A percentile compares a stretch with the other conserved stretches of the same genome.
Evolutionary conservation across 2,329 filamentous ascomycete genomes (phyloP).

Genomic region (Alternaria arborescens): DNA sequence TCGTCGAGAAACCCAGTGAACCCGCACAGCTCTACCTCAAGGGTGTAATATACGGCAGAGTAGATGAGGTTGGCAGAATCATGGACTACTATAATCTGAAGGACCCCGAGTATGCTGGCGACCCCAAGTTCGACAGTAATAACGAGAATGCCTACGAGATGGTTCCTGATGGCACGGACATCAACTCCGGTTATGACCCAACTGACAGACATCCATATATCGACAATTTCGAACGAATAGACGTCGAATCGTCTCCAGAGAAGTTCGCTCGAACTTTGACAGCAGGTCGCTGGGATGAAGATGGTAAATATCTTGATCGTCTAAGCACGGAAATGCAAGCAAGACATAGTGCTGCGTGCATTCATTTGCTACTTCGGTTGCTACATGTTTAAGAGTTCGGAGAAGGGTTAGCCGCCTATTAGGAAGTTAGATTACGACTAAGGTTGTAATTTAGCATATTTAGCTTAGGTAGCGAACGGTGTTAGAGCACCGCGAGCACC

Average conservation of each 20-base stretch:
- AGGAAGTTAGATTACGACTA: too few relatives aligned
- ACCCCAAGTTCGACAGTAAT: background rate
- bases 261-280: too few relatives aligned
- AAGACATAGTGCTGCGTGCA: too few relatives aligned
- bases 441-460: too few relatives aligned
- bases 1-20: background rate
- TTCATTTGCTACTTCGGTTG: too few relatives aligned
- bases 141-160: background rate
- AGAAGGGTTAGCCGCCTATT: too few relatives aligned
- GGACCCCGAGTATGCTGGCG: background rate
- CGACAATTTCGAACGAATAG: background rate
- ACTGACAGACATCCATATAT: background rate
- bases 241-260: background rate
- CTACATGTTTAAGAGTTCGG: fast-evolving
- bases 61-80: background rate
- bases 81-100: background rate
- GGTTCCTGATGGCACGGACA: background rate
- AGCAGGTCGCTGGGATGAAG: too few relatives aligned
- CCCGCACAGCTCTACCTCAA: background rate
- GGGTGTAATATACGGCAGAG: background rate
- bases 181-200: background rate
- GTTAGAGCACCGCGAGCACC: too few relatives aligned
- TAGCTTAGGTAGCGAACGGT: too few relatives aligned
- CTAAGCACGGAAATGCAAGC: too few relatives aligned
- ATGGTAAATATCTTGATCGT: too few relatives aligned